phyloP scores from a whole-genome alignment of 805 yeast species.

The Metschnikowia orientalis region DNA sequence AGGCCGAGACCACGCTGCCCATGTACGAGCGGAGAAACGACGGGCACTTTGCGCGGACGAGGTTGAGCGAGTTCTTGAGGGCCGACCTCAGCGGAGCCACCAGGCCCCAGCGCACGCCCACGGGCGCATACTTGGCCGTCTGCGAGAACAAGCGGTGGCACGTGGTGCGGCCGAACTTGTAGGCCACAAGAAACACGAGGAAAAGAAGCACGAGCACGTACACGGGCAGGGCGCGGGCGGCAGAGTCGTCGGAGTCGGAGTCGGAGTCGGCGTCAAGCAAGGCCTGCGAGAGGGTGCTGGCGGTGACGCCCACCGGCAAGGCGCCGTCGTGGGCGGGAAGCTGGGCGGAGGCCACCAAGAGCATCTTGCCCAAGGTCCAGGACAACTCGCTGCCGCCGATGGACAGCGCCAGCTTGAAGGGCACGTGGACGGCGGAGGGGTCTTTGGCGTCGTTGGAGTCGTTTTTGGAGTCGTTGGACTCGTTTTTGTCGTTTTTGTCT shows the following conservation, averaged over 20 bases:
- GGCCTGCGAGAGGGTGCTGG: constrained; percentile 33
- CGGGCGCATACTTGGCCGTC: neutral
- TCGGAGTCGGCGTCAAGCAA: constrained; percentile 10
- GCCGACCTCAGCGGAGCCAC: constrained; percentile 2
- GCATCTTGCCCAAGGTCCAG: constrained; percentile 91
- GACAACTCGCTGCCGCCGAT: constrained; percentile 83
- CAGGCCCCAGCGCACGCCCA: constrained; percentile 6
- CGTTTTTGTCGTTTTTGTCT: too few relatives aligned
- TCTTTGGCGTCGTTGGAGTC: constrained; percentile 17
- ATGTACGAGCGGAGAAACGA: constrained; percentile 23
- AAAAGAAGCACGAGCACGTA: constrained; percentile 17
- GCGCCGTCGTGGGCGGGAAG: constrained; percentile 25
- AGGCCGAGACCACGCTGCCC: constrained; percentile 15
- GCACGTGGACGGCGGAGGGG: constrained; percentile 38
- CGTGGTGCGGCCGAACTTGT: constrained; percentile 3
- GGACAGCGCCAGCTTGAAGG: constrained; percentile 78
- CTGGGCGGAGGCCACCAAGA: constrained; percentile 76
- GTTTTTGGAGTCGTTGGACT: constrained; percentile 11
- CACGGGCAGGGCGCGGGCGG: constrained; percentile 1
- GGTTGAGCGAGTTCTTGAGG: constrained; percentile 11
- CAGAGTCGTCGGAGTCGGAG: constrained; percentile 19
- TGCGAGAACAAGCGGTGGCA: constrained; percentile 1
- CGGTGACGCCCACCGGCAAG: constrained; percentile 34
- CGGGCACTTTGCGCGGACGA: constrained; percentile 9
- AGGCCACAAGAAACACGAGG: constrained; percentile 17